Evolutionary conservation across 1,139 yeast species (phyloP), one percentile per base, ranked within the genome.

Genomic region (Pichia sp.): DNA sequence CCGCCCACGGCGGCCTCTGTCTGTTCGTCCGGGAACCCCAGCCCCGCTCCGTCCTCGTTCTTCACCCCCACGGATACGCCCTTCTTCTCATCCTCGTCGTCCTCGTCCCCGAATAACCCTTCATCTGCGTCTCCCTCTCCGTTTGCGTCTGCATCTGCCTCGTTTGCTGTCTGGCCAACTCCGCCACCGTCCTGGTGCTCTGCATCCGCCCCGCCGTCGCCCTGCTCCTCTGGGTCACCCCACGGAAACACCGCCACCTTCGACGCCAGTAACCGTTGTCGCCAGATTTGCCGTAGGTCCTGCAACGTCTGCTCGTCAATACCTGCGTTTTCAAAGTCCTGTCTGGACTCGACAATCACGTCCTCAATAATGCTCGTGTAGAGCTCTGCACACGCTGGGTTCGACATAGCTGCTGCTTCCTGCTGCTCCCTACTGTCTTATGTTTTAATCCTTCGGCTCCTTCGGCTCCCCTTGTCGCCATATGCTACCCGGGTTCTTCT

Each of bases 251-350:
- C 73, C 26, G 95, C 90, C 15, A 90, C 96, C 45, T 77, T 80
- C 5, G 93, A 75, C 55, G 81, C 84, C 2, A 85, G 77, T 53
- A 93, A 76, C 65, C 87, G 86, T 53, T 84, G 84, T 68, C 90
- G 88, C 99, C 99, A 93, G 41, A 66, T 56, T 38, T 78, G 75
- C 66, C 86, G 84, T 65, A 93, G 77, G 65, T 90, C 97, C 65
- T 88, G 93, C 59, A 95, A 74, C 1, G 97, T 90, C 45, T 86
- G 82, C 66, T 90, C 97, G 68, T 93, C 98, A 54, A 93, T 89
- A 26, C 98, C 99, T 58, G 89, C 86, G 65, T 93, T 95, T 69
- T 93, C 98, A 67, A 93, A 93, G 70, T 93, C 99, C 64, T 87
- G 90, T 67, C 97, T 81, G 8, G 97, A 90, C 64, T 90, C 97